Evolutionary conservation across 179 eudicot genomes (phyloP), one percentile per base, ranked within the genome.

Genomic region (Patellifolia procumbens): DNA sequence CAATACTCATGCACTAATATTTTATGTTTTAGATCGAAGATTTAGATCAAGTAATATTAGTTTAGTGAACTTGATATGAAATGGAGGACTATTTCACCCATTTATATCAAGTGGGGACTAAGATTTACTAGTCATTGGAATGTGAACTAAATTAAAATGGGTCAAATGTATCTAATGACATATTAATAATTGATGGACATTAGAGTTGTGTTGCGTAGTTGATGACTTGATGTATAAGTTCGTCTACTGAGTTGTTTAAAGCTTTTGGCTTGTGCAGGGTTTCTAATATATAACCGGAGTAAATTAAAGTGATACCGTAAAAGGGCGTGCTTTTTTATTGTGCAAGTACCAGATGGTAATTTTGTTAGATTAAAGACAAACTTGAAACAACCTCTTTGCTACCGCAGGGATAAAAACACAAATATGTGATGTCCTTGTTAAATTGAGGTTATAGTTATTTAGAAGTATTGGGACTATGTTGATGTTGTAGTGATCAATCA

Each of bases 191-290:
- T n/a, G n/a, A n/a, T n/a, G 35, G 19, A 1, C 2, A 1, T 61
- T 61, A 29, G 22, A 61, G 37, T 31, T 60, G 22, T 61, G 66
- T 13, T 61, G 11, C 16, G 20, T 32, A 31, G 66, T 31, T 61
- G 66, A 61, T 61, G 66, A n/a, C n/a, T n/a, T n/a, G n/a, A n/a
- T n/a, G n/a, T 31, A 15, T 61, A 31, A 11, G 66, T 61, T 15
- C 16, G 60, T 55, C 13, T 55, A 10, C 29, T 2, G n/a, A 55
- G 29, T 55, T 20, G 60, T 55, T 55, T 22, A n/a, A 3, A 7
- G n/a, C 12, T 11, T 16, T 49, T 49, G 20, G 20, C 20, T 49
- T 2, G 1, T 3, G 53, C 12, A 16, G 11, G 31, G 15, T 9
- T 58, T 26, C 11, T 58, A 15, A 26, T 58, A 2, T 2, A 5